Percentiles rank a stretch among this genome's conserved stretches.
Evolutionary conservation across 2,329 filamentous ascomycete species (phyloP).

Genomic region (Venturia pyrina): DNA sequence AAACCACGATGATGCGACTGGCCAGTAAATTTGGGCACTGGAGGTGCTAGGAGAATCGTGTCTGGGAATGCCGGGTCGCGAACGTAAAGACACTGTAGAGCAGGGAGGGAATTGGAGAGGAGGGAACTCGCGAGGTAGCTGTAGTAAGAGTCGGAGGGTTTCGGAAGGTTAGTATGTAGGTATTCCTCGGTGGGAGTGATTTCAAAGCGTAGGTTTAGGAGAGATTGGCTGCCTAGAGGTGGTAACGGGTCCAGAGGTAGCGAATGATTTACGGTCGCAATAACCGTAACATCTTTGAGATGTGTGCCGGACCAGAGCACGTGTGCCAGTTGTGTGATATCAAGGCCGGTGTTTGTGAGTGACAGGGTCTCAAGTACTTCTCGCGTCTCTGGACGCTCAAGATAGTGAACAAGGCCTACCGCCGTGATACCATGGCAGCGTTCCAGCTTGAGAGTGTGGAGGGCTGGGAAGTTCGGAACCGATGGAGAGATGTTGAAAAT

Average conservation of each 20-base stretch:
- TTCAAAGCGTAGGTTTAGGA: slow-evolving; percentile 72
- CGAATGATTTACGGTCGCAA: slow-evolving; percentile 44
- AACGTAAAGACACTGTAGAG: slow-evolving; percentile 69
- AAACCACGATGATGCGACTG: slow-evolving; percentile 32
- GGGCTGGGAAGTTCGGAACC: slow-evolving; percentile 61
- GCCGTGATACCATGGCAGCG: slow-evolving; percentile 63
- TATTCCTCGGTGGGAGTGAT: slow-evolving; percentile 55
- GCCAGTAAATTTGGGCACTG: slow-evolving; percentile 42
- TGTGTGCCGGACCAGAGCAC: slow-evolving; percentile 48
- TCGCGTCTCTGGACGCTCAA: slow-evolving; percentile 51
- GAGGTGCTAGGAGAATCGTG: slow-evolving; percentile 57
- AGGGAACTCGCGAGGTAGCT: slow-evolving; percentile 78
- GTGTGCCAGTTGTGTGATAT: slow-evolving; percentile 49
- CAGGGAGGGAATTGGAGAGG: slow-evolving; percentile 63
- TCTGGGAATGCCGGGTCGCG: slow-evolving; percentile 77
- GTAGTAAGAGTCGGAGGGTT: slow-evolving; percentile 58
- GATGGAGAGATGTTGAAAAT: slow-evolving; percentile 59
- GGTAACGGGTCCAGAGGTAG: slow-evolving; percentile 49
- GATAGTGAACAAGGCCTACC: slow-evolving; percentile 58
- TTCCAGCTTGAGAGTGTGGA: slow-evolving; percentile 64
- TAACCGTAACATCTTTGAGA: slow-evolving; percentile 50
- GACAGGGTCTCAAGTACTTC: slow-evolving; percentile 56
- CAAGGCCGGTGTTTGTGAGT: slow-evolving; percentile 62
- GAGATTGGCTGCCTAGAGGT: slow-evolving; percentile 56
- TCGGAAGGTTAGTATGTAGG: slow-evolving; percentile 43